phyloP scores from a whole-genome alignment of 176 grass and related monocot species.

The Musa troglodytarum region DNA sequence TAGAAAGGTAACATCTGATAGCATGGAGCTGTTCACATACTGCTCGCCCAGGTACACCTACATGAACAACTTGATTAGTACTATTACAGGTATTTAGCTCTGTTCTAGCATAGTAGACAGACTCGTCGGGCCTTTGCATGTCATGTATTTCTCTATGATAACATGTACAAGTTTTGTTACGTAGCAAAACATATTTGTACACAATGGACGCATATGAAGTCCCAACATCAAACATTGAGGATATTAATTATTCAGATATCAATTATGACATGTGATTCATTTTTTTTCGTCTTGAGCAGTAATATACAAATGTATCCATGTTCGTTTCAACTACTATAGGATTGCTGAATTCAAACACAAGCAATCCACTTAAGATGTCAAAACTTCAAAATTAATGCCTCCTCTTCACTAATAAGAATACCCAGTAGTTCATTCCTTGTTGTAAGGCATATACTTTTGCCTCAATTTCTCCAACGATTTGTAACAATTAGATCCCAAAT shows the following conservation, averaged over 20 bases:
- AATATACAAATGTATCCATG: too few species aligned
- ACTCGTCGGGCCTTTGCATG: too few species aligned
- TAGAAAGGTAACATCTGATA: conserved; percentile 94
- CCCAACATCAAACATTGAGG: background rate
- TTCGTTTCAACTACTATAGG: too few species aligned
- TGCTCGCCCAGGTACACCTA: conserved; percentile 95
- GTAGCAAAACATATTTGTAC: too few species aligned
- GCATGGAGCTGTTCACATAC: conserved; percentile 88
- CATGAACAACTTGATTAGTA: background rate
- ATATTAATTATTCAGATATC: background rate
- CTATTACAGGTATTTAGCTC: too few species aligned
- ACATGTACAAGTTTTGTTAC: too few species aligned
- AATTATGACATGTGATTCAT: background rate
- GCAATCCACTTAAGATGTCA: background rate
- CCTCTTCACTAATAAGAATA: background rate
- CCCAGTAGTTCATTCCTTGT: background rate
- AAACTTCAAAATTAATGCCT: background rate
- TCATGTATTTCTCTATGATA: too few species aligned
- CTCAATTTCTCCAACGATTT: background rate
- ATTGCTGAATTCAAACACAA: too few species aligned
- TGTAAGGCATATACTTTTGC: background rate
- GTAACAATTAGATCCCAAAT: background rate
- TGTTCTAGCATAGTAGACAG: too few species aligned
- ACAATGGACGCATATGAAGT: background rate
- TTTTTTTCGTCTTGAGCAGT: background rate